phyloP scores from a whole-genome alignment of 2,329 filamentous ascomycete species.

The Verticillium nubilum region DNA sequence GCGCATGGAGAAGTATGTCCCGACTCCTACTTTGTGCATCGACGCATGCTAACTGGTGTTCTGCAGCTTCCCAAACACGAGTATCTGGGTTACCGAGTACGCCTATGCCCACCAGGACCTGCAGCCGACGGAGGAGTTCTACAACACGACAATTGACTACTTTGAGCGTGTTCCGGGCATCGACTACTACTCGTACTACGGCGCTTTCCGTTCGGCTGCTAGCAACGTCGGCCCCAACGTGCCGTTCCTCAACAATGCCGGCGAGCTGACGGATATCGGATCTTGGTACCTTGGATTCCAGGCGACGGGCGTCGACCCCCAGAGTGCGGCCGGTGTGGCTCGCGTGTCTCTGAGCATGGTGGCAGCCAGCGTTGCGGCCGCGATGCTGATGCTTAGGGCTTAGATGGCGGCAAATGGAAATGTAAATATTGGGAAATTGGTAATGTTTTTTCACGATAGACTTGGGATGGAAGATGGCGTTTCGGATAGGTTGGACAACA shows the following conservation, averaged over 20 bases:
- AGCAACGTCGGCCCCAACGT: conserved; percentile 72
- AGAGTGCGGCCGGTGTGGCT: conserved; percentile 3
- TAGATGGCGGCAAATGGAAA: neutral
- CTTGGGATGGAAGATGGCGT: neutral
- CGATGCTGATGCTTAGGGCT: neutral
- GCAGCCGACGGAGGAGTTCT: conserved; percentile 56
- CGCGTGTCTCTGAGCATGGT: conserved; percentile 3
- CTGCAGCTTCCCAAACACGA: conserved; percentile 50
- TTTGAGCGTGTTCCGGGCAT: conserved; percentile 61
- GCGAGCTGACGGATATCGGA: conserved; percentile 69
- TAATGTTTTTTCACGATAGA: neutral
- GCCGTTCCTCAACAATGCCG: conserved; percentile 63
- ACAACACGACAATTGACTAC: conserved; percentile 59
- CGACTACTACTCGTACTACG: conserved; percentile 69
- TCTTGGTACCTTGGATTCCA: conserved; percentile 65
- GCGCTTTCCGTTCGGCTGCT: conserved; percentile 62
- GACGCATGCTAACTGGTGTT: conserved; percentile 9
- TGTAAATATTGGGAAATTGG: neutral
- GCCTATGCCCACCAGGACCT: conserved; percentile 55
- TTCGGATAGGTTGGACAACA: neutral
- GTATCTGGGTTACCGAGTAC: conserved; percentile 78
- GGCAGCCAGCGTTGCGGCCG: neutral
- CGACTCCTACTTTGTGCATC: neutral
- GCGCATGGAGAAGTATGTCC: conserved; percentile 38
- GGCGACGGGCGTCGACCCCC: conserved; percentile 38